Base-by-base conservation (phyloP, 306 rosid species). In the Purshia tridentata region DNA sequence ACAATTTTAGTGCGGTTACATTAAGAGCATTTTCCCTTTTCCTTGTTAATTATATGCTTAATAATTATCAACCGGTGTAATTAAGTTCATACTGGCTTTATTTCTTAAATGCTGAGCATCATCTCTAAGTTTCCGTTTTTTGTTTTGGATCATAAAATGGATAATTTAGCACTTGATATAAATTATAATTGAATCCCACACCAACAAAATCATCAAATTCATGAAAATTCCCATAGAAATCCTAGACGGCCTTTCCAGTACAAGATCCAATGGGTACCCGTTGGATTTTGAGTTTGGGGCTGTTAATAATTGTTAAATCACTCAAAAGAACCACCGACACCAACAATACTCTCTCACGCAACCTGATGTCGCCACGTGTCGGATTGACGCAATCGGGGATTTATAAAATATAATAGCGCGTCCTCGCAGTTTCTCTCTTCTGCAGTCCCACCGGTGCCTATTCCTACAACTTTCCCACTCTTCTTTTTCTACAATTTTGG, bases 291-390 rank as follows among this genome's bases (percentile, higher is more conserved):
- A 10, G 11, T 5, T 57, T 39, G 2, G 62, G 37, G 40, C 23
- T 20, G 37, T 56, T 55, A 40, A 4, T 22, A 15, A 48, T 54
- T 11, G 40, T 53, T 49, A 40, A 59, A 39, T 39, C 15, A 48
- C 65, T 53, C 19, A 39, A 57, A 6, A n/a, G 19, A 50, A 52
- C 73, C 85, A 81, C 91, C 92, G 89, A 90, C 96, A 86, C 68
- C 22, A 13, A 2, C n/a, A 9, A 40, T 10, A 6, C 41, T 41
- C 6, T 7, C 1, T 84, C 80, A 0, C 0, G 47, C 81, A 60
- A 19, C 18, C 3, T 4, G 58, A 10, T 37, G 11, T 35, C 41
- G 54, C 86, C 92, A 75, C 80, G 86, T 85, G 88, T 75, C 79
- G 6, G 12, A 19, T 10, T 7, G 23, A 4, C 7, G 16, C 15